A percentile compares a stretch with the other conserved stretches of the same genome.
phyloP scores from a whole-genome alignment of 805 yeast genomes.

The Starmera amethionina region DNA sequence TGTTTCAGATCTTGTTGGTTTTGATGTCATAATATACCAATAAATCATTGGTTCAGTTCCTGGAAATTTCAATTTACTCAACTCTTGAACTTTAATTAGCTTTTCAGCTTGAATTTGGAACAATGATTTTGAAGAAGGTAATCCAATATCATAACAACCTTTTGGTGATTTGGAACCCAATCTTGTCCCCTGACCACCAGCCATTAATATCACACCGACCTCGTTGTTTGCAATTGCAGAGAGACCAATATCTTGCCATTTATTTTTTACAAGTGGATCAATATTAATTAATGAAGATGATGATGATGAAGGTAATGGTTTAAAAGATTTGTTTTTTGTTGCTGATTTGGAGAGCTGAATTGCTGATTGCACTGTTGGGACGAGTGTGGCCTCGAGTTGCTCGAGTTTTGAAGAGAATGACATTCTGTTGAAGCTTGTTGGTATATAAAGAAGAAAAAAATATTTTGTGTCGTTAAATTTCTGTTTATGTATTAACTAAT shows the following conservation, averaged over 20 bases:
- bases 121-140: slow-evolving; percentile 76
- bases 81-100: slow-evolving; percentile 48
- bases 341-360: slow-evolving; percentile 25
- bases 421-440: background rate
- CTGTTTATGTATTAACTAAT: too few species aligned
- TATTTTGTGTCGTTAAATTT: too few species aligned
- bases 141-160: slow-evolving; percentile 83
- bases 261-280: slow-evolving; percentile 12
- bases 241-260: slow-evolving; percentile 38
- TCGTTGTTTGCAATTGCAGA: slow-evolving; percentile 57
- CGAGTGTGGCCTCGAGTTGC: slow-evolving; percentile 12
- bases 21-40: slow-evolving; percentile 94
- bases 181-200: slow-evolving; percentile 98
- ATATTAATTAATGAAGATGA: slow-evolving; percentile 33
- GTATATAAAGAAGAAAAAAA: too few species aligned
- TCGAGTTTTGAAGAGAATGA: background rate
- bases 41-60: slow-evolving; percentile 34
- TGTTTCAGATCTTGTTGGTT: slow-evolving; percentile 72
- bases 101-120: slow-evolving; percentile 93
- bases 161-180: slow-evolving; percentile 86
- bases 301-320: slow-evolving; percentile 43
- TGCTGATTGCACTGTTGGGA: slow-evolving; percentile 26
- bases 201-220: slow-evolving; percentile 88
- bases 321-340: slow-evolving; percentile 21
- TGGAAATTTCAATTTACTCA: slow-evolving; percentile 30